These are phyloP conservation scores for Solanum ahanhuiri DNA, from an alignment of 257 asterid species.

Conservation along the genomic window DNA sequence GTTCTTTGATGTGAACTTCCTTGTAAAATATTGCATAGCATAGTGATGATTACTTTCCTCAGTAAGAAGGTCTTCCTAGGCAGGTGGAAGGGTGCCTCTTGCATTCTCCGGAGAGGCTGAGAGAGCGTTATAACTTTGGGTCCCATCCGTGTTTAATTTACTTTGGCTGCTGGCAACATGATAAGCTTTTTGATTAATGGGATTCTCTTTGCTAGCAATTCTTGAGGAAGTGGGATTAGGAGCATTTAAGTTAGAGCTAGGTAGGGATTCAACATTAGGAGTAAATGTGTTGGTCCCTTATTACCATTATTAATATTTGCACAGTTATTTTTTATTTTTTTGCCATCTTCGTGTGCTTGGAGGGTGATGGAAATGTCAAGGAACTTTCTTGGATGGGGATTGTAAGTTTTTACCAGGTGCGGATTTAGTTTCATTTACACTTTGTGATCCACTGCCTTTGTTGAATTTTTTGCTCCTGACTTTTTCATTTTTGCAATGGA, in stretches of 20 bases:
- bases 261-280: background rate
- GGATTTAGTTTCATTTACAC: background rate
- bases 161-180: background rate
- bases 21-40: background rate
- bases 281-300: background rate
- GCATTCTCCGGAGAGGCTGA: background rate
- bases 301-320: background rate
- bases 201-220: background rate
- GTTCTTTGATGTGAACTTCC: background rate
- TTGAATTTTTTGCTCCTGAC: no score
- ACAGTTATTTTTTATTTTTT: no score
- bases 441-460: background rate
- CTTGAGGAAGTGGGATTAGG: background rate
- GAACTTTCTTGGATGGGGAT: background rate
- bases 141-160: background rate
- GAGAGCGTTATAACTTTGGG: background rate
- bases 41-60: background rate
- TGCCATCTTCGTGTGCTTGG: background rate
- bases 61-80: background rate
- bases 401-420: background rate
- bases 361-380: background rate
- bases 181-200: no score
- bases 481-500: background rate
- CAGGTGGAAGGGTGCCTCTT: background rate
- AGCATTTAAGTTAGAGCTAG: background rate